These are phyloP conservation scores for Spathaspora girioi DNA, from an alignment of 805 yeast genomes.

Conservation along the genomic window DNA sequence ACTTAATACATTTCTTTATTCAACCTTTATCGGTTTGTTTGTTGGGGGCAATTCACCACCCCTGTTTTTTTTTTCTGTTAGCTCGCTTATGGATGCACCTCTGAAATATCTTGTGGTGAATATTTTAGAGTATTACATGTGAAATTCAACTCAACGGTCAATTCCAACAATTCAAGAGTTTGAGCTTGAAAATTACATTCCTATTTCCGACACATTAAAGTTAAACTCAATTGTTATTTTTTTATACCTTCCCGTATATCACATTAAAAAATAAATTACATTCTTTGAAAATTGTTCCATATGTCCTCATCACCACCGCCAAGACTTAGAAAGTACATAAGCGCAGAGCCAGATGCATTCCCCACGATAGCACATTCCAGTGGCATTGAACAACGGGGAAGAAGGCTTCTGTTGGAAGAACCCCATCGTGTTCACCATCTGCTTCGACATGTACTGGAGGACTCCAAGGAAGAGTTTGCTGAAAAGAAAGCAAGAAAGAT, in stretches of 20 bases:
- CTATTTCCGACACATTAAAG: too few species aligned
- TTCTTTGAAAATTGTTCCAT: too few species aligned
- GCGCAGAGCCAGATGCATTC: not conserved
- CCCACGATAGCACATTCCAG: not conserved
- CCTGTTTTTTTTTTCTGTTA: too few species aligned
- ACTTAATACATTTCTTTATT: too few species aligned
- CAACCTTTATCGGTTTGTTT: too few species aligned
- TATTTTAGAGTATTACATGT: too few species aligned
- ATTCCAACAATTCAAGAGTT: too few species aligned
- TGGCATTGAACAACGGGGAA: not conserved
- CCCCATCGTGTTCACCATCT: constrained; percentile 3
- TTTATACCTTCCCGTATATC: not conserved
- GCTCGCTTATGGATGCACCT: too few species aligned
- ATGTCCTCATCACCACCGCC: not conserved
- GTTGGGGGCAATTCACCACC: too few species aligned
- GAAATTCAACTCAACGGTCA: too few species aligned
- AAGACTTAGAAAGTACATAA: not conserved
- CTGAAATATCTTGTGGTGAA: too few species aligned
- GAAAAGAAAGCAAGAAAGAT: constrained; percentile 17
- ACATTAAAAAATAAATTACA: not conserved
- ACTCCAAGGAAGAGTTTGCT: not conserved
- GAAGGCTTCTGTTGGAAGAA: constrained; percentile 1
- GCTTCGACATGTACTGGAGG: not conserved
- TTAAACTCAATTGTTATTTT: not conserved
- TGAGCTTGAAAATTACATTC: too few species aligned